Evolutionary conservation across 1,139 yeast genomes (phyloP).

Genomic region (Diutina rugosa): DNA sequence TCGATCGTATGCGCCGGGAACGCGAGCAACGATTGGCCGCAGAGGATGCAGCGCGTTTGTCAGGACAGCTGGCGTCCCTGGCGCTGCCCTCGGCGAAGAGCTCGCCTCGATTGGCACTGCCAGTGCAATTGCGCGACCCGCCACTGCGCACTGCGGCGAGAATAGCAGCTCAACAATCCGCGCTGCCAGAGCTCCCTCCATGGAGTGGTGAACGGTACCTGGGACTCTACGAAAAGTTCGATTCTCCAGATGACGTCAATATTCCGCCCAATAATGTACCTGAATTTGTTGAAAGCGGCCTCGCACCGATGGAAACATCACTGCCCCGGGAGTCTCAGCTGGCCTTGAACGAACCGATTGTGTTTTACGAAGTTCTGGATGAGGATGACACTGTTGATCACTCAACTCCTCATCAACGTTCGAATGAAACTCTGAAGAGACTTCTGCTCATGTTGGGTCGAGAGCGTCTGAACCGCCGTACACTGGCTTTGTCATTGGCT

Average conservation of each 20-base stretch:
- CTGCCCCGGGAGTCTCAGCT: neutral
- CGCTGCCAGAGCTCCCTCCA: neutral
- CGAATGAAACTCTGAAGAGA: neutral
- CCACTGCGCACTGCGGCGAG: neutral
- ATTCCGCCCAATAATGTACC: neutral
- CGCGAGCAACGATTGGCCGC: neutral
- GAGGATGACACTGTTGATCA: neutral
- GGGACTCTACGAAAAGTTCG: slow-evolving; percentile 2
- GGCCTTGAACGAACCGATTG: neutral
- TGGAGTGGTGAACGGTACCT: neutral
- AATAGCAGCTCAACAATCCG: neutral
- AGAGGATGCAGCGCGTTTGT: neutral
- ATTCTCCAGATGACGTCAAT: neutral
- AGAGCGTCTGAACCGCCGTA: neutral
- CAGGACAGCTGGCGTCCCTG: neutral
- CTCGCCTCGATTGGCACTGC: neutral
- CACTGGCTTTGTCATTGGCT: neutral
- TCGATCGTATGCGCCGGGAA: slow-evolving; percentile 1
- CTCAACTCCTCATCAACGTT: neutral
- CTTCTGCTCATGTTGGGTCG: neutral
- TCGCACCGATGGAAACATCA: neutral
- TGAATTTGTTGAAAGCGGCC: neutral
- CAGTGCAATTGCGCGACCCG: neutral
- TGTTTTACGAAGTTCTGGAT: slow-evolving; percentile 1
- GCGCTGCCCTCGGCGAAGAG: neutral